phyloP scores from a whole-genome alignment of 2,329 filamentous ascomycete species.

The Metarhizium sp. region DNA sequence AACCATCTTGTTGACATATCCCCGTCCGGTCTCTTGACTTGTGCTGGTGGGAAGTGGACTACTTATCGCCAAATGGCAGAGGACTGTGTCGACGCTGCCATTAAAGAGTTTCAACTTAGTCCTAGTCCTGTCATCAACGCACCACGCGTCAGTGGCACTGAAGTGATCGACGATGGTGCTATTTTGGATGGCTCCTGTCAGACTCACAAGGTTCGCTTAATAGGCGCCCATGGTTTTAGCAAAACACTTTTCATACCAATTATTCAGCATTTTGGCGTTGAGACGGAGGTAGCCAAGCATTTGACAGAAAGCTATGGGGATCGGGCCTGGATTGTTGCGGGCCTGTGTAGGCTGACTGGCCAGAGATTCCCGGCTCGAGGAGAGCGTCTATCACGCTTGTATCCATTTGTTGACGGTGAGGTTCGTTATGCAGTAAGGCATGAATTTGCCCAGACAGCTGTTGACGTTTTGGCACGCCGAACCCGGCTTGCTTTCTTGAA shows the following conservation, averaged over 20 bases:
- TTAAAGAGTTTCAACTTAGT: constrained; percentile 56
- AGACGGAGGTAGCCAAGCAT: constrained; percentile 87
- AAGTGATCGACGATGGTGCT: constrained; percentile 61
- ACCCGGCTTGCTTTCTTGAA: constrained; percentile 86
- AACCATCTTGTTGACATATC: constrained; percentile 79
- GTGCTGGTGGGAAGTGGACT: constrained; percentile 86
- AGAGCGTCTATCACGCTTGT: constrained; percentile 67
- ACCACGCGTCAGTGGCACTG: constrained; percentile 60
- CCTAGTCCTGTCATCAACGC: constrained; percentile 48
- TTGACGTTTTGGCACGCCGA: constrained; percentile 77
- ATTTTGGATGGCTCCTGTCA: constrained; percentile 60
- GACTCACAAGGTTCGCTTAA: constrained; percentile 70
- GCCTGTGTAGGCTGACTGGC: constrained; percentile 67
- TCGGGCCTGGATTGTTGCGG: constrained; percentile 82
- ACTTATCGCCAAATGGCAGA: constrained; percentile 92
- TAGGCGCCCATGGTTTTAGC: constrained; percentile 80
- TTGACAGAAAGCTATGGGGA: constrained; percentile 83
- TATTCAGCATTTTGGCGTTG: constrained; percentile 85
- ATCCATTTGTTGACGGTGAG: constrained; percentile 89
- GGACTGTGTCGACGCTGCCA: constrained; percentile 74
- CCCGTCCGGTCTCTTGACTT: constrained; percentile 71
- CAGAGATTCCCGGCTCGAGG: constrained; percentile 76
- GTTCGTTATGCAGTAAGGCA: constrained; percentile 77
- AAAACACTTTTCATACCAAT: constrained; percentile 89
- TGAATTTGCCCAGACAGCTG: constrained; percentile 86